phyloP scores from a whole-genome alignment of 495 filamentous ascomycete species.

The Bacidia rubella region DNA sequence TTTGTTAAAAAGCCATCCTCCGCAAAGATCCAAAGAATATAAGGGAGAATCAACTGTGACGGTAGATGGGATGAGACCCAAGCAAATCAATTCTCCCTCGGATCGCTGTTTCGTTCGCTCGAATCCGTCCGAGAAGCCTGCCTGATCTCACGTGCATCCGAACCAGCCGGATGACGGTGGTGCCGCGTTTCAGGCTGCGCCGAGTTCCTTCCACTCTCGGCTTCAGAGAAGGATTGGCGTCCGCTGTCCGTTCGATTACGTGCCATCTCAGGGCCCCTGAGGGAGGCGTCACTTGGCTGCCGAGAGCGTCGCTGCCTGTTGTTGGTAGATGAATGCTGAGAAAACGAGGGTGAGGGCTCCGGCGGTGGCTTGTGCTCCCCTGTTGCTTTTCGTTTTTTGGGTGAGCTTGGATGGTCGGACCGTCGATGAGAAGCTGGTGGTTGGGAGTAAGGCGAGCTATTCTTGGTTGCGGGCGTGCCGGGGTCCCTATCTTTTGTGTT shows the following conservation, averaged over 20 bases:
- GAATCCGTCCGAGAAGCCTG: slow-evolving; percentile 12
- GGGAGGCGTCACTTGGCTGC: slow-evolving; percentile 52
- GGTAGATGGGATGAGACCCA: no score
- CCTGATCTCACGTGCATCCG: slow-evolving; percentile 15
- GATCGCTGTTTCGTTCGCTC: slow-evolving; percentile 17
- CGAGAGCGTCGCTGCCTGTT: slow-evolving; percentile 53
- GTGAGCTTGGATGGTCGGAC: slow-evolving; percentile 26
- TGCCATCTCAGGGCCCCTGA: slow-evolving; percentile 5
- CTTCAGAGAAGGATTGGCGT: slow-evolving; percentile 18
- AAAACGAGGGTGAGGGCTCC: slow-evolving; percentile 23
- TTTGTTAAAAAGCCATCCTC: no score
- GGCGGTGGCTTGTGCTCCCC: slow-evolving; percentile 28
- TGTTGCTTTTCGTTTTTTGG: slow-evolving; percentile 32
- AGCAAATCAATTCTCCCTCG: slow-evolving; percentile 12
- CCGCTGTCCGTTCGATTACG: slow-evolving; percentile 16
- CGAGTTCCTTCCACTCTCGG: slow-evolving; percentile 21
- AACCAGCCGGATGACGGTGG: slow-evolving; percentile 17
- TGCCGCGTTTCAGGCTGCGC: slow-evolving; percentile 20
- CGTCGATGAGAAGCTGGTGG: slow-evolving; percentile 21
- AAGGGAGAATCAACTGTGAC: no score
- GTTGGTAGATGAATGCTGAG: slow-evolving; percentile 28
- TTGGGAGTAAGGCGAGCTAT: slow-evolving; percentile 19
- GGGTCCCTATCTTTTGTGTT: slow-evolving; percentile 28
- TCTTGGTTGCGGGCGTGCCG: slow-evolving; percentile 21
- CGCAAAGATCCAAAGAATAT: no score